Evolutionary conservation across 2,329 filamentous ascomycete genomes (phyloP).

Genomic region (Fusarium pininemorale): DNA sequence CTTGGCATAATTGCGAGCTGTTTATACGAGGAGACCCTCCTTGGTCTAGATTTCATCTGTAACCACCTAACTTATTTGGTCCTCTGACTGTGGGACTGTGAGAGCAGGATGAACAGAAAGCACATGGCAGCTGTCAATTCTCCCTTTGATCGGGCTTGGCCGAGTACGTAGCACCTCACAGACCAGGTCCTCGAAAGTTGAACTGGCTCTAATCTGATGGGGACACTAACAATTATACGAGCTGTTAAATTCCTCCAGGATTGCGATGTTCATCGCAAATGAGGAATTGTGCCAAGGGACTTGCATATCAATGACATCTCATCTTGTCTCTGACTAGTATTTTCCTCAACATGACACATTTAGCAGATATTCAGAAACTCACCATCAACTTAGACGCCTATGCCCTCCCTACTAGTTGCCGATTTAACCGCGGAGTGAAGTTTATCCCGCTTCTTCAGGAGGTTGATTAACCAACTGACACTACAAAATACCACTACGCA

Average conservation of each 20-base stretch:
- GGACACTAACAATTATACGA: slow-evolving; percentile 4
- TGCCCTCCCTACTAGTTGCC: slow-evolving; percentile 12
- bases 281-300: slow-evolving; percentile 3
- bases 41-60: slow-evolving; percentile 16
- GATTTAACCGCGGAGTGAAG: slow-evolving; percentile 15
- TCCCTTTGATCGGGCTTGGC: background rate
- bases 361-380: background rate
- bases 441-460: slow-evolving; percentile 13
- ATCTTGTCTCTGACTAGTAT: background rate
- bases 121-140: slow-evolving; percentile 14
- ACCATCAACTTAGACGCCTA: background rate
- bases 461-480: slow-evolving; percentile 7
- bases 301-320: background rate
- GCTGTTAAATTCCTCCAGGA: background rate
- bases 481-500: background rate
- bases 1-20: slow-evolving; percentile 13
- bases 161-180: background rate
- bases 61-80: background rate
- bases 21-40: slow-evolving; percentile 21
- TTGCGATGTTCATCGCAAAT: background rate
- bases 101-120: background rate
- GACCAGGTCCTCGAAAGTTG: background rate
- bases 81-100: background rate
- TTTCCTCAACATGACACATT: background rate
- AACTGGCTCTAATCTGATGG: background rate